Base-by-base conservation (phyloP, 202 grass and related monocot species). In the Panicum hallii region DNA sequence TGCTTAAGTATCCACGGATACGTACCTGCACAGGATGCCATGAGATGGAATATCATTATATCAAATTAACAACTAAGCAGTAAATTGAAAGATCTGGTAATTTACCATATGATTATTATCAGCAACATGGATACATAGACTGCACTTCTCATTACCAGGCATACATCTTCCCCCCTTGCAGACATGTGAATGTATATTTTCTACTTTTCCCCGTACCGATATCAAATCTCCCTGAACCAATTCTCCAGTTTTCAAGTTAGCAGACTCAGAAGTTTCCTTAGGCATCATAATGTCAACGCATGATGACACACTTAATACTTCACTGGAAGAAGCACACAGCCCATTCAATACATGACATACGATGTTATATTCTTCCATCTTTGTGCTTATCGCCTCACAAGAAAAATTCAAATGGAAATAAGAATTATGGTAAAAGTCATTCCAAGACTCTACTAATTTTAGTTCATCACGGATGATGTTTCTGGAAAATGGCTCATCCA, bases 81-180 rank as follows among this genome's bases (percentile, higher is more conserved):
- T 74, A 47, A 69, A 87, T 78, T 40, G 45, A 71, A 67, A 86
- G 55, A 63, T 22, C 52, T 67, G 67, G 41, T 23, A 38, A 91
- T 54, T 90, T 98, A 98, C 95, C 93, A 4, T 90, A 56, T 89
- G 83, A 82, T 74, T 83, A 62, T 89, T 82, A 86, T 98, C 93
- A 79, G 81, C 70, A 82, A 98, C 63, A 86, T 95, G 89, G 70
- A 98, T 87, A 78, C 95, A 98, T 57, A 95, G 61, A 82, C 46
- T 87, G 61, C 23, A 61, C 68, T 84, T 87, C 11, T 85, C 79
- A 87, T 81, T 83, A 84, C 52, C 67, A 81, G 41, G 38, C 47
- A 77, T 16, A 45, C 43, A 52, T 48, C 43, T 89, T 47, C 45
- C 79, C 72, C 85, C 40, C 77, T 83, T 89, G 81, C 41, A 79